phyloP scores from a whole-genome alignment of 78 protist species.

The Mastigamoeba balamuthi region DNA sequence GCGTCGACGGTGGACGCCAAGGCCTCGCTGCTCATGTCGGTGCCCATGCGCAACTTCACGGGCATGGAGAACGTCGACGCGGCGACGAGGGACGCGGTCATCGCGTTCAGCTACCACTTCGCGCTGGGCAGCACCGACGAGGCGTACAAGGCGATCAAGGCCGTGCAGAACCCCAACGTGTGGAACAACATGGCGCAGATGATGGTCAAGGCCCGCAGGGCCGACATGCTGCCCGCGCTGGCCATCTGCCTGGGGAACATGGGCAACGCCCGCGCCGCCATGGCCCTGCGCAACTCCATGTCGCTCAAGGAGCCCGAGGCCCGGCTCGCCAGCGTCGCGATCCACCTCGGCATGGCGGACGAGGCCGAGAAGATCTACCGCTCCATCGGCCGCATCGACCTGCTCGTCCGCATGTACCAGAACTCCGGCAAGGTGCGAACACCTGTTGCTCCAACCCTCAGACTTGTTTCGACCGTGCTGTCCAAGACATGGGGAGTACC shows the following conservation, averaged over 20 bases:
- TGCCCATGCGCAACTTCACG: slow-evolving; percentile 48
- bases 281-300: slow-evolving; percentile 14
- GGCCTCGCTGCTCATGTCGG: background rate
- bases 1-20: background rate
- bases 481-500: too few species aligned
- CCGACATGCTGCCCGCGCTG: background rate
- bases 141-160: slow-evolving; percentile 57
- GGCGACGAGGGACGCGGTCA: slow-evolving; percentile 22
- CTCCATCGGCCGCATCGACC: slow-evolving; percentile 38
- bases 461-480: too few species aligned
- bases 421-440: slow-evolving; percentile 21
- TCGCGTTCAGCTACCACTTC: slow-evolving; percentile 46
- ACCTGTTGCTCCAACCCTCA: too few species aligned
- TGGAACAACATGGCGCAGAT: slow-evolving; percentile 71
- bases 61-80: slow-evolving; percentile 42
- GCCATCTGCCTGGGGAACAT: slow-evolving; percentile 53
- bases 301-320: slow-evolving; percentile 39
- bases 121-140: slow-evolving; percentile 76
- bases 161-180: slow-evolving; percentile 21
- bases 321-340: slow-evolving; percentile 53
- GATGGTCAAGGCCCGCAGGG: background rate
- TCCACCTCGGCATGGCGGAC: slow-evolving; percentile 40
- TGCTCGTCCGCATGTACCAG: too few species aligned
- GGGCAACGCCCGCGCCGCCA: slow-evolving; percentile 36
- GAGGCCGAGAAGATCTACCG: slow-evolving; percentile 44